Evolutionary conservation across 169 alveolate species (phyloP), one percentile per base, ranked within the genome.

Genomic region (Cyclospora cayetanensis): DNA sequence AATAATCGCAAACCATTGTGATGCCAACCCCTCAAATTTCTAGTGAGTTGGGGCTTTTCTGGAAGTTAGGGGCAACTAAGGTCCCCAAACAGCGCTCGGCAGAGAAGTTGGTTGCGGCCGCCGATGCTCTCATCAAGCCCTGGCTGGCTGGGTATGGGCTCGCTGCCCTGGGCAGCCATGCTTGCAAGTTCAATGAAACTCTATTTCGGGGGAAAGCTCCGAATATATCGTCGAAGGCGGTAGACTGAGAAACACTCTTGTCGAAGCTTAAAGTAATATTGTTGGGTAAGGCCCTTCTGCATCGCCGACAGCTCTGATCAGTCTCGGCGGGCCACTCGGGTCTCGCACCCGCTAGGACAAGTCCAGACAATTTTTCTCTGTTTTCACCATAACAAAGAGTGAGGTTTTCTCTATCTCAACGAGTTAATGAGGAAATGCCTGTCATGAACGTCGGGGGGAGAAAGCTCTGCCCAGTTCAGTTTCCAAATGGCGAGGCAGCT

Each of bases 91-190:
- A 35, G 76, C 34, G 66, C 76, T 53, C 11, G 34, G 77, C 29
- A 35, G 90, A 15, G 31, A 76, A 39, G 29, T 37, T 39, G 29
- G 85, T 53, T 63, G 90, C 50, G 35, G 90, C 74, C 90, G 90
- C 90, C 90, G 90, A 80, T 80, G 90, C 90, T n/a, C n/a, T 53
- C 90, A 52, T 52, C 90, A 50, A 80, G 90, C 76, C 74, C 90
- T 80, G 90, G 90, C 90, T 80, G 43, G 74, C 90, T 80, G 90
- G 50, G 52, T 52, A 53, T 42, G 46, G 41, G 76, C 90, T 80
- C 53, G 90, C 90, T 53, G 74, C 90, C 90, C 53, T 50, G 90
- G 12, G 50, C 76, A 53, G 39, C 90, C 55, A 29, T 27, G 25
- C 7, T 4, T 35, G 52, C 34, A 63, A 29, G 34, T 29, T 80